phyloP scores from a whole-genome alignment of 345 rosid species.

The Citrus maxima region DNA sequence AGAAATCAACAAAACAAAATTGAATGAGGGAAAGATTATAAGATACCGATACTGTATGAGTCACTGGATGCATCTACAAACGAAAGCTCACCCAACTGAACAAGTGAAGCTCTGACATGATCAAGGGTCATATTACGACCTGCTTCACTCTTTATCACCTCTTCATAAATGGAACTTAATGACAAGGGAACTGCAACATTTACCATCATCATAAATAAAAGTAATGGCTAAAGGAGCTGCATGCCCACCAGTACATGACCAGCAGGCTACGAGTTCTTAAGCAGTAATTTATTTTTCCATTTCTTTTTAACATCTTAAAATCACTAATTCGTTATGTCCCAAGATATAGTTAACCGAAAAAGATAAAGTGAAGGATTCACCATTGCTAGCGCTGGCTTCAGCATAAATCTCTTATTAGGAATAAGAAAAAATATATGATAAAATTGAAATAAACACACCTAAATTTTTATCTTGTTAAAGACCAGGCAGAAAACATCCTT shows the following conservation, averaged over 20 bases:
- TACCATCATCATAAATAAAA: conserved; percentile 12
- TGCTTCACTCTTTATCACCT: conserved; percentile 71
- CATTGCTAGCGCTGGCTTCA: not conserved
- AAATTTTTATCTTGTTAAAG: not conserved
- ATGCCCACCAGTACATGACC: not conserved
- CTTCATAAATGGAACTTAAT: conserved; percentile 65
- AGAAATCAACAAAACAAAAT: conserved; percentile 10
- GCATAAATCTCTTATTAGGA: conserved; percentile 1
- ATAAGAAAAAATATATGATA: not conserved
- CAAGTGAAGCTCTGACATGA: conserved; percentile 60
- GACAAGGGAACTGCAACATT: conserved; percentile 63
- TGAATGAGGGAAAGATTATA: conserved; percentile 9
- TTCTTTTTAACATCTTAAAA: not conserved
- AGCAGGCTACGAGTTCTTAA: not conserved
- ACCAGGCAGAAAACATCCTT: not conserved
- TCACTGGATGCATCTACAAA: conserved; percentile 41
- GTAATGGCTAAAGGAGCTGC: conserved; percentile 5
- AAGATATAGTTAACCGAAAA: not conserved
- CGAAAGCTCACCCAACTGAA: conserved; percentile 48
- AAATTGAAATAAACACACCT: not conserved
- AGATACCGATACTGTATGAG: conserved; percentile 55
- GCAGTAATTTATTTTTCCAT: not conserved
- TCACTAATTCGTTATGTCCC: not conserved
- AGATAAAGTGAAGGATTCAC: not conserved
- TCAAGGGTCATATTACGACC: conserved; percentile 74